Evolutionary conservation across 2,329 filamentous ascomycete genomes (phyloP).

Genomic region (Orbilia javanica): DNA sequence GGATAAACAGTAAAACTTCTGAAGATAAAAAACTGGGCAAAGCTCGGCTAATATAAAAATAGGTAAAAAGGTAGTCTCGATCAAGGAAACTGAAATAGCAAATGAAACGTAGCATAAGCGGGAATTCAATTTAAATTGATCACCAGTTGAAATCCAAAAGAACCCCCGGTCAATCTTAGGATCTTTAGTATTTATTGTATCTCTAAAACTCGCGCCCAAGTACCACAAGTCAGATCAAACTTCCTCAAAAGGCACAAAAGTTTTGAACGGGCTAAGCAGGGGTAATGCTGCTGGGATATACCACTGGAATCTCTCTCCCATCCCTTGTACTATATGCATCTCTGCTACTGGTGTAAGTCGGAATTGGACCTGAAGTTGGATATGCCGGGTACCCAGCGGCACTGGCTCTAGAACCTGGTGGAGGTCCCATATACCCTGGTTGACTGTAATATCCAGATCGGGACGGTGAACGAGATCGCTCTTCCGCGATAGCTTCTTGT

Average conservation of each 20-base stretch:
- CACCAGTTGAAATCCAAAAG: neutral
- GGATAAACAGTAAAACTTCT: too few species aligned
- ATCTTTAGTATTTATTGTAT: slow-evolving; percentile 26
- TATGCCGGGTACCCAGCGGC: slow-evolving; percentile 39
- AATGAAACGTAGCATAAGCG: too few species aligned
- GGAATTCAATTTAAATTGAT: too few species aligned
- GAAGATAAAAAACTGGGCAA: too few species aligned
- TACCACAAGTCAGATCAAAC: slow-evolving; percentile 56
- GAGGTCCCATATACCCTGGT: slow-evolving; percentile 51
- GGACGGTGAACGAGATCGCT: neutral
- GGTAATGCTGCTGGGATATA: slow-evolving; percentile 59
- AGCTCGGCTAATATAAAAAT: too few species aligned
- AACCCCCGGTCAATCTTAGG: neutral
- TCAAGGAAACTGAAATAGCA: too few species aligned
- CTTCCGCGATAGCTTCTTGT: neutral
- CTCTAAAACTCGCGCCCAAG: slow-evolving; percentile 37
- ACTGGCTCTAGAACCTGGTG: slow-evolving; percentile 28
- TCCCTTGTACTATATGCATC: slow-evolving; percentile 44
- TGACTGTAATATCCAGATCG: slow-evolving; percentile 40
- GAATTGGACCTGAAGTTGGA: slow-evolving; percentile 45
- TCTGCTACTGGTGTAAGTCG: slow-evolving; percentile 24
- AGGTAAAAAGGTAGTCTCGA: neutral
- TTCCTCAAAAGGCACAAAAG: slow-evolving; percentile 22
- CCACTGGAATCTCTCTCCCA: slow-evolving; percentile 56
- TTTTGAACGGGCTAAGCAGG: slow-evolving; percentile 51